Conservation (phyloP, 257 asterid species). For the Plantago ovata region DNA sequence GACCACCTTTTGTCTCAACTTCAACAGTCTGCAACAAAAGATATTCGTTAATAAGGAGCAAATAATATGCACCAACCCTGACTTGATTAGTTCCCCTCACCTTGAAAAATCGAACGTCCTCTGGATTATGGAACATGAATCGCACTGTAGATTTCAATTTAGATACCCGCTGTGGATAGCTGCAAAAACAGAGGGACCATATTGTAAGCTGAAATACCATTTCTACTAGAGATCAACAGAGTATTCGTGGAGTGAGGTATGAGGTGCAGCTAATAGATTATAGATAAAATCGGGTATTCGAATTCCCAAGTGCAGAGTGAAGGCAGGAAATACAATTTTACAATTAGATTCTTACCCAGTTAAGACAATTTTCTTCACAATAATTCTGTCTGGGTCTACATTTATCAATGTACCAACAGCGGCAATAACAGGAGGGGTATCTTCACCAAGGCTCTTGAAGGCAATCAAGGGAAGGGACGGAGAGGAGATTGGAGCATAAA, state of each 20-base stretch:
- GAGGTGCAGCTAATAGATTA: no score
- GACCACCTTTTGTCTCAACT: slow-evolving; percentile 86
- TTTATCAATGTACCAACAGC: slow-evolving; percentile 83
- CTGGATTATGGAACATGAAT: slow-evolving; percentile 93
- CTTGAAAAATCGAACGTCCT: slow-evolving; percentile 99
- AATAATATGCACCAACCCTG: neutral
- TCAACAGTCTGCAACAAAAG: slow-evolving; percentile 80
- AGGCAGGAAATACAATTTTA: neutral
- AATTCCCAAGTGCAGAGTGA: no score
- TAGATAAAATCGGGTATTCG: no score
- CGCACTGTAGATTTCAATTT: slow-evolving; percentile 87
- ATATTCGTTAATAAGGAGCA: slow-evolving; percentile 12
- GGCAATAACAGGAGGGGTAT: slow-evolving; percentile 56
- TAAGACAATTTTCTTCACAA: slow-evolving; percentile 81
- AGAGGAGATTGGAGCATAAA: slow-evolving; percentile 82
- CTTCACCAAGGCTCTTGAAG: slow-evolving; percentile 59
- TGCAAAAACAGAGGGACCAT: slow-evolving; percentile 34
- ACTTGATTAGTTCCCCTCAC: no score
- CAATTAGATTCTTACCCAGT: slow-evolving; percentile 59
- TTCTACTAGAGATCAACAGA: no score
- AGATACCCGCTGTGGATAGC: slow-evolving; percentile 96
- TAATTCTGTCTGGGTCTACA: slow-evolving; percentile 77
- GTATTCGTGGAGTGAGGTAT: no score
- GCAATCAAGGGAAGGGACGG: slow-evolving; percentile 76
- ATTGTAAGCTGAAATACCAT: slow-evolving; percentile 11